Percentiles rank a stretch among this genome's conserved stretches.
phyloP scores from a whole-genome alignment of 345 rosid species.

The Hirschfeldia incana region DNA sequence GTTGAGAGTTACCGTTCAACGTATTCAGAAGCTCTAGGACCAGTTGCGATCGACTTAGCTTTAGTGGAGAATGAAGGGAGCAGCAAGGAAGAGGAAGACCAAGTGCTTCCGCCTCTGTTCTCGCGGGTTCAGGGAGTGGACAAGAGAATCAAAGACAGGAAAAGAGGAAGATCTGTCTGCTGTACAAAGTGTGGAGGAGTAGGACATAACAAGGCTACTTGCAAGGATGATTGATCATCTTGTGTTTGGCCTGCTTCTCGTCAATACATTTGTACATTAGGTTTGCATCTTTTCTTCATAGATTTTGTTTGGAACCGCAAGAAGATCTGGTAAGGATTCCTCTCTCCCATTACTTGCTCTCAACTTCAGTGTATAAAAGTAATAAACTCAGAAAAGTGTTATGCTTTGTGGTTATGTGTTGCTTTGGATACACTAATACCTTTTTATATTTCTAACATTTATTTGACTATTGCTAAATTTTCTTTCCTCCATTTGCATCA shows the following conservation, averaged over 20 bases:
- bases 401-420: slow-evolving; percentile 3
- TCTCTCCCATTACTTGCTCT: neutral
- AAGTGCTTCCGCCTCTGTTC: slow-evolving; percentile 75
- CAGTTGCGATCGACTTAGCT: slow-evolving; percentile 32
- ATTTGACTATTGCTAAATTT: neutral
- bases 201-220: slow-evolving; percentile 81
- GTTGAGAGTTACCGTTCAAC: slow-evolving; percentile 57
- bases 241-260: slow-evolving; percentile 13
- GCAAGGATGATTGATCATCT: slow-evolving; percentile 54
- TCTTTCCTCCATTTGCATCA: neutral
- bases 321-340: neutral
- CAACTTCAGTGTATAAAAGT: slow-evolving; percentile 11
- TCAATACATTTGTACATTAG: slow-evolving; percentile 33
- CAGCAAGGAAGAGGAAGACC: slow-evolving; percentile 36
- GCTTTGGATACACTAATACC: neutral
- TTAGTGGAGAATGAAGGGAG: slow-evolving; percentile 34
- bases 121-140: slow-evolving; percentile 47
- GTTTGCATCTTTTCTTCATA: slow-evolving; percentile 21
- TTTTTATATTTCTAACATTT: neutral
- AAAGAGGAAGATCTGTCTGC: slow-evolving; percentile 53
- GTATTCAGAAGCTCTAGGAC: slow-evolving; percentile 53
- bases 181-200: slow-evolving; percentile 78
- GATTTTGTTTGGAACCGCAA: slow-evolving; percentile 8
- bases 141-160: slow-evolving; percentile 47
- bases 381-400: slow-evolving; percentile 14